Evolutionary conservation across 768 basidiomycete species (phyloP), one percentile per base, ranked within the genome.

Genomic region (Boletus eberwhitei): DNA sequence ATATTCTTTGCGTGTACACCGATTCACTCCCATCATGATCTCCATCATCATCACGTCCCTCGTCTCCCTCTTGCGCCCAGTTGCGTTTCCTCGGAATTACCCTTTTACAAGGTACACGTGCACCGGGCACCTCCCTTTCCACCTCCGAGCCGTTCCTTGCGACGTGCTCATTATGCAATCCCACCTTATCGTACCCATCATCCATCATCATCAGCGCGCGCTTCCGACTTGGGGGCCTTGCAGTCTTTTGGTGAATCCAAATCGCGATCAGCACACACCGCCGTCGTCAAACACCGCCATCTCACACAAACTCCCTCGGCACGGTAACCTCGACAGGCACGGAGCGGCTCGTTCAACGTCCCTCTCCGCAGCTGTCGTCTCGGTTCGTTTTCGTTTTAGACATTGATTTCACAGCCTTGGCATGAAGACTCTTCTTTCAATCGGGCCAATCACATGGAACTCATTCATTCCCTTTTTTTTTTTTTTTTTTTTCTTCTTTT

Each of bases 11-110:
- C 24, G 22, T 24, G 40, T 8, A 9, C 22, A 14, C 1, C 13
- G 12, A 40, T 40, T 39, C 9, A 8, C 12, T 12, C 39, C 39
- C 21, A 29, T 29, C 29, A 29, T 29, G 29, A 29, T 29, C 29
- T 29, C 29, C 29, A 29, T 29, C 29, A 29, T 29, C 29, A 29
- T 29, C 2, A 29, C 8, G 29, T 29, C 8, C 29, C 21, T 11
- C 19, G 19, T 21, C 39, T 14, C 31, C 8, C 16, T 22, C 41
- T 21, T 21, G 2, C 8, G 29, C 29, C 29, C 29, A 26, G 24
- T 6, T 29, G 8, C 29, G 29, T 29, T 45, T 59, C 58, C 53
- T 50, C 48, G 53, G 59, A 42, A 41, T 46, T 48, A 26, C 40
- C 14, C 26, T 4, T 1, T 22, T 29, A 11, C 16, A 3, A 5